Conservation (phyloP, 805 yeast species). For the Saccharomycopsis babjevae region DNA sequence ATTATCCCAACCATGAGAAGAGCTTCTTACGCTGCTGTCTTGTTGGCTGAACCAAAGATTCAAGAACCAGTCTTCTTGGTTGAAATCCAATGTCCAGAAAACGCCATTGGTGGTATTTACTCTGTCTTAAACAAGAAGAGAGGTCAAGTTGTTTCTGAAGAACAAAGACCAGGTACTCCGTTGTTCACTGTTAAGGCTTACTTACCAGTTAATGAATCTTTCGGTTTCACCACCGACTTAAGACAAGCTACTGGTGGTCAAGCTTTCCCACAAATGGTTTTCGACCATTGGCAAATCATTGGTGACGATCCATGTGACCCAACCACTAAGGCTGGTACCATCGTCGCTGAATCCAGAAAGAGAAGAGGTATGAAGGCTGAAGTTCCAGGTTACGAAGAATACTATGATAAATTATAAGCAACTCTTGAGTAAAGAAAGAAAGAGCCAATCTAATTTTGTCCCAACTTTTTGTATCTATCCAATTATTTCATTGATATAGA, state of each 20-base stretch:
- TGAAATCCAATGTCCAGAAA: conserved; percentile 99
- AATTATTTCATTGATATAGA: neutral
- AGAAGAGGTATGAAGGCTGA: conserved; percentile 94
- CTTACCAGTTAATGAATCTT: conserved; percentile 99
- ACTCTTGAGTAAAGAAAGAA: neutral
- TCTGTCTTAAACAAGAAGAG: conserved; percentile 98
- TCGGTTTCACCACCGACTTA: conserved; percentile 99
- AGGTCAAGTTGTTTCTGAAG: conserved; percentile 99
- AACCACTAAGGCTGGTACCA: conserved; percentile 57
- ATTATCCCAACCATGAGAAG: conserved; percentile 99
- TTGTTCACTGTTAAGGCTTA: conserved; percentile 98
- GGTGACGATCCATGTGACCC: conserved; percentile 90
- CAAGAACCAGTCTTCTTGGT: conserved; percentile 99
- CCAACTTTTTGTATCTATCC: neutral
- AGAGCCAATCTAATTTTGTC: neutral
- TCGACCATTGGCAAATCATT: conserved; percentile 95
- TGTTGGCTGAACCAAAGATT: conserved; percentile 96
- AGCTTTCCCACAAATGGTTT: conserved; percentile 99
- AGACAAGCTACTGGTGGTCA: conserved; percentile 99
- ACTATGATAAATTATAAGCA: conserved; percentile 80
- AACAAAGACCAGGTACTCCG: conserved; percentile 99
- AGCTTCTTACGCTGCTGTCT: conserved; percentile 96
- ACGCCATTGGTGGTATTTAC: conserved; percentile 99
- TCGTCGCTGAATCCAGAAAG: conserved; percentile 67
- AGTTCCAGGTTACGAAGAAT: conserved; percentile 99